A percentile compares a stretch with the other conserved stretches of the same genome.
phyloP scores from a whole-genome alignment of 495 filamentous ascomycete genomes.

The Polyplosphaeria fusca region DNA sequence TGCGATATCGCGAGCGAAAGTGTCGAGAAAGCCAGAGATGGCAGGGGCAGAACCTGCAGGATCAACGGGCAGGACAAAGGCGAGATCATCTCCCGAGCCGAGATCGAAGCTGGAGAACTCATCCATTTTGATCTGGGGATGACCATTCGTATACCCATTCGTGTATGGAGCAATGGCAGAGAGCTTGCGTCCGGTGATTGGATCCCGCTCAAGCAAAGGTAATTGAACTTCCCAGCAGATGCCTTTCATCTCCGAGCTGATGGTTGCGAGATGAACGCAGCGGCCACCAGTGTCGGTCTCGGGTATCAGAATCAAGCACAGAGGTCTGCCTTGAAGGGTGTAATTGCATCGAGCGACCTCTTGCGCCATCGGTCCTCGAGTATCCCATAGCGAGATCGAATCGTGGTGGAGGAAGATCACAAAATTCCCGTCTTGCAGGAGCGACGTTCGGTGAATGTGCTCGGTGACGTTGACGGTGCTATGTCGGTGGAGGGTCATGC shows the following conservation, averaged over 20 bases:
- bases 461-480: slow-evolving; percentile 66
- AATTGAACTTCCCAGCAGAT: slow-evolving; percentile 79
- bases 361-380: slow-evolving; percentile 53
- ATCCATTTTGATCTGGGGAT: slow-evolving; percentile 46
- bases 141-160: slow-evolving; percentile 37
- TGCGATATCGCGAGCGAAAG: slow-evolving; percentile 83
- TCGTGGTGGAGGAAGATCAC: slow-evolving; percentile 76
- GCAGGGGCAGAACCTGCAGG: slow-evolving; percentile 72
- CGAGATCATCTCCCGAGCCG: slow-evolving; percentile 67
- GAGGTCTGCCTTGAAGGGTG: slow-evolving; percentile 63
- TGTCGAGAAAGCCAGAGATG: slow-evolving; percentile 78
- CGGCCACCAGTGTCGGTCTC: slow-evolving; percentile 52
- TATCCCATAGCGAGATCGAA: slow-evolving; percentile 80
- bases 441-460: slow-evolving; percentile 78
- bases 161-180: slow-evolving; percentile 16
- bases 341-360: slow-evolving; percentile 60
- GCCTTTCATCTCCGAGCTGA: slow-evolving; percentile 77
- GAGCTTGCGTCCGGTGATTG: slow-evolving; percentile 28
- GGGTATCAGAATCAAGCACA: slow-evolving; percentile 78
- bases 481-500: slow-evolving; percentile 60
- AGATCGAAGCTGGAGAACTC: slow-evolving; percentile 73
- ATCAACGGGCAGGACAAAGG: slow-evolving; percentile 85
- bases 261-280: slow-evolving; percentile 68
- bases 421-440: slow-evolving; percentile 71
- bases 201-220: slow-evolving; percentile 37